A percentile compares a stretch with the other conserved stretches of the same genome.
phyloP scores from a whole-genome alignment of 352 stramenopile species.

The Pseudoperonospora humuli region DNA sequence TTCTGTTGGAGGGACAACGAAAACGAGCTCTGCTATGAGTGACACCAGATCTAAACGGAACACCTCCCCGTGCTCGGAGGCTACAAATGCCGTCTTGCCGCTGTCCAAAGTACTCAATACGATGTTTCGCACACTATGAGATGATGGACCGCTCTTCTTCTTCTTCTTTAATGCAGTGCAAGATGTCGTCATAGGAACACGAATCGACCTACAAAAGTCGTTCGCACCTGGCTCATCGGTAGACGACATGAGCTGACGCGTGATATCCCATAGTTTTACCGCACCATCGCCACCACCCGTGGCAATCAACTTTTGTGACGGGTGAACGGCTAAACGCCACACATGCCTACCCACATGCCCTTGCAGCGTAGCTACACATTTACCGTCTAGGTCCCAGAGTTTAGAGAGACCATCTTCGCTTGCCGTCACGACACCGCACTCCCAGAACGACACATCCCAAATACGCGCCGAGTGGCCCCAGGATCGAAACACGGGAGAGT shows the following conservation, averaged over 20 bases:
- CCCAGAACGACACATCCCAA: constrained; percentile 79
- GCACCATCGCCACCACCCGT: constrained; percentile 73
- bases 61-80: constrained; percentile 54
- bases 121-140: constrained; percentile 46
- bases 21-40: constrained; percentile 29
- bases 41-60: constrained; percentile 35
- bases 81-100: constrained; percentile 38
- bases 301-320: constrained; percentile 37
- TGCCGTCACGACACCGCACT: constrained; percentile 33
- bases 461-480: constrained; percentile 81
- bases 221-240: constrained; percentile 3
- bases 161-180: constrained; percentile 9
- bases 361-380: constrained; percentile 63
- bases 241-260: constrained; percentile 46
- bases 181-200: constrained; percentile 10
- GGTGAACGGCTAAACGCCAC: constrained; percentile 64
- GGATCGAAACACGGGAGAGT: constrained; percentile 50
- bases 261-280: constrained; percentile 73
- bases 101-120: constrained; percentile 25
- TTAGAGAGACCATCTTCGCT: constrained; percentile 79
- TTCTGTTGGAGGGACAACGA: constrained; percentile 6
- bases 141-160: constrained; percentile 24
- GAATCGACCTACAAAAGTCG: constrained; percentile 17
- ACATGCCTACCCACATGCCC: constrained; percentile 72
- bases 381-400: constrained; percentile 51